Conservation (phyloP, 768 basidiomycete genomes). For the Lentinula aciculospora region DNA sequence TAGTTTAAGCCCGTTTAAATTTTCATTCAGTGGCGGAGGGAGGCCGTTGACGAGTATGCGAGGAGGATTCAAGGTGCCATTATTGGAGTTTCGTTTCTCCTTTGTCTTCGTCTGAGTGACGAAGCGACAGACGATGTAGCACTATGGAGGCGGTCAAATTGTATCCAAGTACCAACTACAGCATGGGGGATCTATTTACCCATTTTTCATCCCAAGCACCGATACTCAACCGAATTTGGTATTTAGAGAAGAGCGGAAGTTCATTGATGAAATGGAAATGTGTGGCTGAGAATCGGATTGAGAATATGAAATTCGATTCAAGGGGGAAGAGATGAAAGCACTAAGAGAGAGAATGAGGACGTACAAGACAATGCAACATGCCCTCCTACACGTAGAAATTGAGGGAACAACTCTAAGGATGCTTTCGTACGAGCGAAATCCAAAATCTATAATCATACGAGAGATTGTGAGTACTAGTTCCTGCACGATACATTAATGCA, state of each 20-base stretch:
- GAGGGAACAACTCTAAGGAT: slow-evolving; percentile 24
- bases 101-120: slow-evolving; percentile 27
- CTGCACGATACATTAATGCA: not conserved
- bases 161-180: not conserved
- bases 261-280: slow-evolving; percentile 47
- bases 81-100: not conserved
- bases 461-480: not conserved
- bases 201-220: slow-evolving; percentile 52
- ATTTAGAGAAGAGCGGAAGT: slow-evolving; percentile 37
- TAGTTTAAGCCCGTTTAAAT: slow-evolving; percentile 50
- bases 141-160: slow-evolving; percentile 16
- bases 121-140: slow-evolving; percentile 40
- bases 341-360: slow-evolving; percentile 9
- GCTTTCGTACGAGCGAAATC: slow-evolving; percentile 5
- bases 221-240: slow-evolving; percentile 38
- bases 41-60: not conserved
- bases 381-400: slow-evolving; percentile 36
- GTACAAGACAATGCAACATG: slow-evolving; percentile 32
- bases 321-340: not conserved
- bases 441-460: not conserved
- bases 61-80: not conserved
- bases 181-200: slow-evolving; percentile 22
- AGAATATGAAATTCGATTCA: too few species aligned
- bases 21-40: too few species aligned
- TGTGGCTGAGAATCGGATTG: slow-evolving; percentile 25